A percentile compares a stretch with the other conserved stretches of the same genome.
These are phyloP conservation scores for Alternaria sp. DNA, from an alignment of 2,329 filamentous ascomycete genomes.

Conservation along the genomic window DNA sequence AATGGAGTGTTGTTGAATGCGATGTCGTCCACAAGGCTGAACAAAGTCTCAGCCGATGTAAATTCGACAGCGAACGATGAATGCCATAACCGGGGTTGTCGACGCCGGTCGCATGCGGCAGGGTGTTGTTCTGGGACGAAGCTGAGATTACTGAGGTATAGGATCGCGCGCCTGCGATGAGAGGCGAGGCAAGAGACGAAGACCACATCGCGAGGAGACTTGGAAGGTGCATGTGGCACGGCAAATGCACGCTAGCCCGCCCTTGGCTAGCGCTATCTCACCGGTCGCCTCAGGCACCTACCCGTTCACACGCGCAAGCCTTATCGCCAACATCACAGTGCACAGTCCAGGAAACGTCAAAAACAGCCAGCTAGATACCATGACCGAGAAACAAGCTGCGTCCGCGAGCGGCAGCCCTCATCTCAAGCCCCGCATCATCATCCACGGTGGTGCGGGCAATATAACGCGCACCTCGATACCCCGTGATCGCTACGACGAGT, in stretches of 20 bases:
- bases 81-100: neutral
- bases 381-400: neutral
- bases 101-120: neutral
- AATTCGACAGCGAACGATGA: neutral
- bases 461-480: constrained; percentile 51
- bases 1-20: fast-evolving
- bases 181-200: neutral
- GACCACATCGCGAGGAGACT: neutral
- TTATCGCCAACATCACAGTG: neutral
- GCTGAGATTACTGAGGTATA: neutral
- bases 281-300: neutral
- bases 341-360: too few relatives aligned
- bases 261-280: neutral
- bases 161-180: neutral
- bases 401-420: neutral
- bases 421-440: constrained; percentile 53
- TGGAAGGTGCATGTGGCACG: neutral
- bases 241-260: neutral
- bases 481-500: constrained; percentile 42
- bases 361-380: neutral
- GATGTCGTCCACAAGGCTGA: neutral
- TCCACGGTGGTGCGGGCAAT: constrained; percentile 58
- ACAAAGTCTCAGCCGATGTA: neutral
- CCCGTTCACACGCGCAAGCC: too few relatives aligned
- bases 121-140: neutral